These are phyloP conservation scores for Cantharellus cinnabarinus DNA, from an alignment of 768 basidiomycete genomes.

Conservation along the genomic window DNA sequence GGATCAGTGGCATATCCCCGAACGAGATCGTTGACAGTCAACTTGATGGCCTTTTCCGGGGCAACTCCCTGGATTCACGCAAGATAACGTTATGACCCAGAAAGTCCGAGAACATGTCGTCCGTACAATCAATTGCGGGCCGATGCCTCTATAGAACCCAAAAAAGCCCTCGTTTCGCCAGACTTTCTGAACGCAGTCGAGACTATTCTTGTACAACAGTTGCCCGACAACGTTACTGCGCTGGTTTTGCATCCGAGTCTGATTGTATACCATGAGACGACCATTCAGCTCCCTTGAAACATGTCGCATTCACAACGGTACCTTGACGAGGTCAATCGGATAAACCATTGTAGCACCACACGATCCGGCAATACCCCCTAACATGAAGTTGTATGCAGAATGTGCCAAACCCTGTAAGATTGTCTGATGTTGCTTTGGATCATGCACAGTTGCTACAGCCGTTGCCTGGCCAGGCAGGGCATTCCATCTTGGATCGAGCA, in stretches of 20 bases:
- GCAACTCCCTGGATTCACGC: conserved; percentile 54
- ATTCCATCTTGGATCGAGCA: conserved; percentile 79
- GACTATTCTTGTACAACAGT: conserved; percentile 86
- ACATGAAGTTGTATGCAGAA: conserved; percentile 69
- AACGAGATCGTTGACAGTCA: conserved; percentile 88
- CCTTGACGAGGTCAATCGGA: conserved; percentile 77
- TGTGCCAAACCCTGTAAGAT: conserved; percentile 37
- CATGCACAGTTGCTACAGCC: conserved; percentile 9
- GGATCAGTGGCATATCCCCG: conserved; percentile 73
- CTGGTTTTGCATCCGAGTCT: conserved; percentile 85
- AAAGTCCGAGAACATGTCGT: not conserved
- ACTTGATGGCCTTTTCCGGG: conserved; percentile 93
- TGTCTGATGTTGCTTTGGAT: conserved; percentile 15
- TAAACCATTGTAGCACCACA: conserved; percentile 96
- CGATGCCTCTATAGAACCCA: conserved; percentile 94
- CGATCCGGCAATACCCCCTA: conserved; percentile 79
- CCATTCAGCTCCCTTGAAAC: not conserved
- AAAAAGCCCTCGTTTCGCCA: conserved; percentile 81
- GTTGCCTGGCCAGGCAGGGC: conserved; percentile 18
- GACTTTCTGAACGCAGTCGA: conserved; percentile 86
- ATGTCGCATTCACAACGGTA: too few species aligned
- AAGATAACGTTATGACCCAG: not conserved
- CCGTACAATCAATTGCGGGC: conserved; percentile 76
- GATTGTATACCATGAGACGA: not conserved
- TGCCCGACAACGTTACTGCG: conserved; percentile 92